Conservation (phyloP, 805 yeast species). For the Schwanniomyces vanrijiae region DNA sequence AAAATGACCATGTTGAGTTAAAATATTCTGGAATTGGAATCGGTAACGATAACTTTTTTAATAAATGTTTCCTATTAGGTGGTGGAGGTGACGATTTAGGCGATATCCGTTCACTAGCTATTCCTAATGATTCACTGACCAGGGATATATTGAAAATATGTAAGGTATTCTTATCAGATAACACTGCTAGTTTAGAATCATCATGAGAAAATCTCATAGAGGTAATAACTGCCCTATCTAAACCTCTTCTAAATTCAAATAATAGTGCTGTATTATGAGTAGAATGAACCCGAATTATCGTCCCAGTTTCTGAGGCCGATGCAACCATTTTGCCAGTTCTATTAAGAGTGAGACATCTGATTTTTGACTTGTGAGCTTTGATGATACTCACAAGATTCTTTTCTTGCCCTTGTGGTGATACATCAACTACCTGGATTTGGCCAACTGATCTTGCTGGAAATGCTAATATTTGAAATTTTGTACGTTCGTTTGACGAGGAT, state of each 20-base stretch:
- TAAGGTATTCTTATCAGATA: slow-evolving; percentile 86
- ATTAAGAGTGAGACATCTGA: slow-evolving; percentile 64
- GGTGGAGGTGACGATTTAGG: slow-evolving; percentile 14
- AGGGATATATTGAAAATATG: slow-evolving; percentile 68
- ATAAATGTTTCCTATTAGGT: slow-evolving; percentile 60
- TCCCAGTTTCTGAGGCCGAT: slow-evolving; percentile 80
- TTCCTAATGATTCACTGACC: not conserved
- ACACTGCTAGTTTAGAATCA: slow-evolving; percentile 74
- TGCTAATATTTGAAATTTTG: slow-evolving; percentile 57
- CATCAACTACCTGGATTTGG: slow-evolving; percentile 77
- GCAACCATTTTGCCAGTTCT: slow-evolving; percentile 69
- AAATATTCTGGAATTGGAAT: slow-evolving; percentile 66
- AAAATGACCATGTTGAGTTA: slow-evolving; percentile 85
- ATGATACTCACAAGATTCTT: slow-evolving; percentile 65
- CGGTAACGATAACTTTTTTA: slow-evolving; percentile 60
- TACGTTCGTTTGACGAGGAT: slow-evolving; percentile 5
- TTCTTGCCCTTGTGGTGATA: slow-evolving; percentile 63
- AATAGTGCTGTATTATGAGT: slow-evolving; percentile 65
- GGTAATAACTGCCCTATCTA: slow-evolving; percentile 79
- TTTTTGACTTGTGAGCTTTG: slow-evolving; percentile 71
- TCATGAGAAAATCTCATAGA: slow-evolving; percentile 82
- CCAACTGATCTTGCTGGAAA: slow-evolving; percentile 78
- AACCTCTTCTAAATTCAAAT: slow-evolving; percentile 87
- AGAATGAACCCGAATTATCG: slow-evolving; percentile 73
- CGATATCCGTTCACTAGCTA: not conserved